Evolutionary conservation across 2,329 filamentous ascomycete genomes (phyloP).

Genomic region (Graphilbum fragrans): DNA sequence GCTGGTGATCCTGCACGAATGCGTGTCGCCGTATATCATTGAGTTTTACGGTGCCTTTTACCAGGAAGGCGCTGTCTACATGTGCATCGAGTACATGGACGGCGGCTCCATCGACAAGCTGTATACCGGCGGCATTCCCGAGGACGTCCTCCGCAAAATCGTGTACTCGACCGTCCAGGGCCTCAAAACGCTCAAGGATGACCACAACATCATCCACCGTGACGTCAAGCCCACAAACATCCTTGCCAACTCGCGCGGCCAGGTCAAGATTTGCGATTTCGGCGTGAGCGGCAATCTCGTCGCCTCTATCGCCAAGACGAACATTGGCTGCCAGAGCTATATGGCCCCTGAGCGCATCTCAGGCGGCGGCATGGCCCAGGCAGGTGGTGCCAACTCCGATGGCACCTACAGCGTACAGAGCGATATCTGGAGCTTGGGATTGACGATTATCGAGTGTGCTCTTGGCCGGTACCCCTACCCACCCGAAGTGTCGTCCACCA

Average conservation of each 20-base stretch:
- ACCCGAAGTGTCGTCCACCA: constrained; percentile 94
- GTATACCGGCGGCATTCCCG: constrained; percentile 81
- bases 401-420: constrained; percentile 96
- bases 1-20: constrained; percentile 88
- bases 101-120: constrained; percentile 95
- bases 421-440: constrained; percentile 91
- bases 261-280: constrained; percentile 98
- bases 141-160: constrained; percentile 79
- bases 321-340: constrained; percentile 98
- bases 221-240: constrained; percentile 99
- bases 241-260: constrained; percentile 74
- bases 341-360: constrained; percentile 97
- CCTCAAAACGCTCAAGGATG: constrained; percentile 85
- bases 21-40: constrained; percentile 90
- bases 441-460: constrained; percentile 93
- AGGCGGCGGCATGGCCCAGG: constrained; percentile 65
- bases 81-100: constrained; percentile 99
- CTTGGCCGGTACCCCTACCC: constrained; percentile 93
- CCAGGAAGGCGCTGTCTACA: constrained; percentile 96
- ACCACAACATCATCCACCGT: constrained; percentile 97
- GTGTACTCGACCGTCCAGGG: constrained; percentile 83
- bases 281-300: constrained; percentile 94
- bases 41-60: constrained; percentile 99
- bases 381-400: constrained; percentile 53
- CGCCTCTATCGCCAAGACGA: constrained; percentile 94